Conservation (phyloP, 345 rosid species). For the Citrus medica region DNA sequence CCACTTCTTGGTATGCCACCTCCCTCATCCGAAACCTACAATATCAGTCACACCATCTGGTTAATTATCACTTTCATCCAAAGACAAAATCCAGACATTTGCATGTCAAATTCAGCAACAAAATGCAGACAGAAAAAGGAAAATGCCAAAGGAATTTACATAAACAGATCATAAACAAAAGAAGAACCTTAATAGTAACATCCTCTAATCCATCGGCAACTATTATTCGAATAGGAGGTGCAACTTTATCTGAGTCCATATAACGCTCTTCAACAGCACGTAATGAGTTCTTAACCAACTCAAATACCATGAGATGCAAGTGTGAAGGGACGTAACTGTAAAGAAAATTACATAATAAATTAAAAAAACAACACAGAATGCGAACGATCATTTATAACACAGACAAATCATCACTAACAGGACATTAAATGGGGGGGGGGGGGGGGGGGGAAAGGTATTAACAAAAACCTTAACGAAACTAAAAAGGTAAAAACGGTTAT, state of each 20-base stretch:
- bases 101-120: neutral
- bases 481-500: neutral
- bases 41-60: conserved; percentile 13
- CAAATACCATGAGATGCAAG: conserved; percentile 93
- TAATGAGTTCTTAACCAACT: conserved; percentile 91
- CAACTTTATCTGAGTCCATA: conserved; percentile 73
- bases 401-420: neutral
- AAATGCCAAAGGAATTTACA: neutral
- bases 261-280: conserved; percentile 90
- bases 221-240: conserved; percentile 74
- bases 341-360: conserved; percentile 5
- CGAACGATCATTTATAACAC: neutral
- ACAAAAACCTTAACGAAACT: neutral
- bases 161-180: neutral
- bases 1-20: conserved; percentile 98
- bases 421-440: neutral
- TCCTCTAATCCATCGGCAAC: conserved; percentile 98
- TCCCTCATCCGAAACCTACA: conserved; percentile 92
- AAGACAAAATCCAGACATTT: neutral
- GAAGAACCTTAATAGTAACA: conserved; percentile 80
- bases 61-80: neutral
- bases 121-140: neutral
- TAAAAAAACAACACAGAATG: neutral
- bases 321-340: conserved; percentile 83
- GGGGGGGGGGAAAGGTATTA: neutral